Evolutionary conservation across 805 yeast species (phyloP), one percentile per base, ranked within the genome.

Genomic region (Cyberlindnera japonica): DNA sequence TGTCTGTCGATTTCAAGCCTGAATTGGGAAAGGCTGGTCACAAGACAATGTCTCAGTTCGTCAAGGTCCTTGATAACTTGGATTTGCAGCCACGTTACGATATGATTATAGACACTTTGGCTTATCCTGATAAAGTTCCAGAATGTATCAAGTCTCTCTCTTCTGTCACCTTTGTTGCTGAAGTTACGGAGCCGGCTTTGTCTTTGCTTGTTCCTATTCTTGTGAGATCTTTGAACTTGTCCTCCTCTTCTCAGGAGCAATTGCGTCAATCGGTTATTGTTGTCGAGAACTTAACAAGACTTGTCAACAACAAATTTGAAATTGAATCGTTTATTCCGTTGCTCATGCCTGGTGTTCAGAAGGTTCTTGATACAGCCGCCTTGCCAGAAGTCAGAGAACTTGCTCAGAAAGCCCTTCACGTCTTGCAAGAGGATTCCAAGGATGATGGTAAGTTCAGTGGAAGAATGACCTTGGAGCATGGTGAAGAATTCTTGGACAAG

Each of bases 91-190:
- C 93, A 52, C 84, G 96, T 61, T 82, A 78, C 58, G 90, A 88
- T 49, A 62, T 81, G 39, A 88, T 91, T 61, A 84, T 87, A 28
- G 85, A 83, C 49, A 91, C 98, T 37, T 74, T 93, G 63, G 89
- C 95, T 34, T 85, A 91, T 59, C 98, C 98, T 41, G 72, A 73
- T 49, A 84, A 85, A 59, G 95, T 91, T 36, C 86, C 96, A 42
- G 82, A 77, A 44, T 89, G 96, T 65, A 86, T 91, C 63, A 86
- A 83, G 65, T 78, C 91, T 32, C 74, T 91, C 48, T 83, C 96
- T 3, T 84, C 95, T 29, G 97, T 91, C 40, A 93, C 99, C 0
- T 91, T 91, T 63, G 98, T 91, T 36, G 96, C 99, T 34, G 99
- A 93, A 69, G 99, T 91, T 48, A 93, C 97, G 13, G 98, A 90